Percentiles rank a stretch among this genome's conserved stretches.
phyloP scores from a whole-genome alignment of 2,329 filamentous ascomycete genomes.

The Penicillium concentricum region DNA sequence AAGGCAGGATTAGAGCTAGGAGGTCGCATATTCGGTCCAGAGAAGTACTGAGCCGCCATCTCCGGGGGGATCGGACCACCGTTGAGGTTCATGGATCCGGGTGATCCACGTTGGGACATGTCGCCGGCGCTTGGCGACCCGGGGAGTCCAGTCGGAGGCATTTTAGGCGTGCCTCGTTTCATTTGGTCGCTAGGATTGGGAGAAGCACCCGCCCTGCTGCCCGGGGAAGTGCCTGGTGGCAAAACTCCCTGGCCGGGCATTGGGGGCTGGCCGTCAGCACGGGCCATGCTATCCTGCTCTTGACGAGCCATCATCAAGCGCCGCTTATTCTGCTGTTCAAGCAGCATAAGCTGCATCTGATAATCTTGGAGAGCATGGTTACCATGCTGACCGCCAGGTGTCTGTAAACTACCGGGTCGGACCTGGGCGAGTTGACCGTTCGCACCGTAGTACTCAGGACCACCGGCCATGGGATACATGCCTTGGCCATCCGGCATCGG shows the following conservation, averaged over 20 bases:
- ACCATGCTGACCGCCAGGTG: slow-evolving; percentile 42
- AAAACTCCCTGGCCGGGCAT: slow-evolving; percentile 49
- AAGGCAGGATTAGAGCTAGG: slow-evolving; percentile 55
- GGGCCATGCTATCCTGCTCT: slow-evolving; percentile 63
- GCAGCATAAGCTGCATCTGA: slow-evolving; percentile 68
- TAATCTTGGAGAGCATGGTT: slow-evolving; percentile 69
- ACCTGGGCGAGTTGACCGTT: slow-evolving; percentile 55
- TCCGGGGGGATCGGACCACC: slow-evolving; percentile 51
- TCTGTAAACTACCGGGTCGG: slow-evolving; percentile 39
- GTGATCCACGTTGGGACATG: slow-evolving; percentile 60
- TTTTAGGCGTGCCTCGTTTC: slow-evolving; percentile 62
- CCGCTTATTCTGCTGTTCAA: slow-evolving; percentile 69
- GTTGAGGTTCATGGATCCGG: slow-evolving; percentile 58
- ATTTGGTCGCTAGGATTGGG: slow-evolving; percentile 63
- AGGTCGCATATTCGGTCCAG: slow-evolving; percentile 57
- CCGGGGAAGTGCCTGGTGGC: slow-evolving; percentile 57
- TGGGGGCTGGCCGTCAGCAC: slow-evolving; percentile 49
- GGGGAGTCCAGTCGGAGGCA: slow-evolving; percentile 57
- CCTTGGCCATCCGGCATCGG: slow-evolving; percentile 63
- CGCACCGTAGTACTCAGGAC: slow-evolving; percentile 57
- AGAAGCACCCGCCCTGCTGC: slow-evolving; percentile 57
- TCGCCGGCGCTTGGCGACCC: slow-evolving; percentile 59
- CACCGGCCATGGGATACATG: slow-evolving; percentile 40
- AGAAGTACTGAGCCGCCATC: slow-evolving; percentile 46
- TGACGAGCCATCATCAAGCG: slow-evolving; percentile 65